These are phyloP conservation scores for Tieghemiomyces parasiticus DNA, from an alignment of 192 early-diverging fungal genomes.

Conservation along the genomic window DNA sequence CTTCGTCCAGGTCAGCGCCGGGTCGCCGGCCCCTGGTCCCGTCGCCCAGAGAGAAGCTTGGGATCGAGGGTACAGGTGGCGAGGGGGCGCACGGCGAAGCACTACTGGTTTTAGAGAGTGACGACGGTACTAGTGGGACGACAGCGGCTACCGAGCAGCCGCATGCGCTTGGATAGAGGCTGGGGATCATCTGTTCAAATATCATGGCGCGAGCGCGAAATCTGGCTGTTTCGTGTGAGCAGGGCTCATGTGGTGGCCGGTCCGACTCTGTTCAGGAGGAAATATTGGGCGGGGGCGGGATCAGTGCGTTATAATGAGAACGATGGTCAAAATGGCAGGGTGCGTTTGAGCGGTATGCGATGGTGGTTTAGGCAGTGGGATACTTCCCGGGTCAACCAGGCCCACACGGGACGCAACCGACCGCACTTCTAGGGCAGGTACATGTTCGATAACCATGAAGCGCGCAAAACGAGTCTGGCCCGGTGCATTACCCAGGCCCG, in stretches of 20 bases:
- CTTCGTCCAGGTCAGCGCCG: conserved; percentile 23
- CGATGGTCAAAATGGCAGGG: conserved; percentile 23
- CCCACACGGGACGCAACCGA: too few species aligned
- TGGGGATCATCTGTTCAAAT: conserved; percentile 57
- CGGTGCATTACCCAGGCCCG: too few species aligned
- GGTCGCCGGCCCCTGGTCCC: not conserved
- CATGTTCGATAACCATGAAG: too few species aligned
- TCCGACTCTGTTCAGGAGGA: not conserved
- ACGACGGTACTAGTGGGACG: conserved; percentile 13
- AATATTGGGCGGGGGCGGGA: not conserved
- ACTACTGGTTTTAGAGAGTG: not conserved
- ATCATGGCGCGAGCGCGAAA: conserved; percentile 58
- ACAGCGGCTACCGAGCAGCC: conserved; percentile 22
- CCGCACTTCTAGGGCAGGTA: too few species aligned
- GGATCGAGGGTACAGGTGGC: not conserved
- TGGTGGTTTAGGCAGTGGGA: too few species aligned
- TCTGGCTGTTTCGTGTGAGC: conserved; percentile 28
- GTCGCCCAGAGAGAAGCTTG: not conserved
- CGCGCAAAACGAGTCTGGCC: too few species aligned
- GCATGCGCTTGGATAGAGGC: conserved; percentile 30
- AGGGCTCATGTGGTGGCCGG: conserved; percentile 4
- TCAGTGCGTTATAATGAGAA: conserved; percentile 17
- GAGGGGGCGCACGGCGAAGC: not conserved
- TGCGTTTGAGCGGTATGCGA: conserved; percentile 14
- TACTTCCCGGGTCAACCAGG: too few species aligned